Percentiles rank a stretch among this genome's conserved stretches.
Conservation (phyloP, 2,329 filamentous ascomycete genomes). For the Harringtonia lauricola region DNA sequence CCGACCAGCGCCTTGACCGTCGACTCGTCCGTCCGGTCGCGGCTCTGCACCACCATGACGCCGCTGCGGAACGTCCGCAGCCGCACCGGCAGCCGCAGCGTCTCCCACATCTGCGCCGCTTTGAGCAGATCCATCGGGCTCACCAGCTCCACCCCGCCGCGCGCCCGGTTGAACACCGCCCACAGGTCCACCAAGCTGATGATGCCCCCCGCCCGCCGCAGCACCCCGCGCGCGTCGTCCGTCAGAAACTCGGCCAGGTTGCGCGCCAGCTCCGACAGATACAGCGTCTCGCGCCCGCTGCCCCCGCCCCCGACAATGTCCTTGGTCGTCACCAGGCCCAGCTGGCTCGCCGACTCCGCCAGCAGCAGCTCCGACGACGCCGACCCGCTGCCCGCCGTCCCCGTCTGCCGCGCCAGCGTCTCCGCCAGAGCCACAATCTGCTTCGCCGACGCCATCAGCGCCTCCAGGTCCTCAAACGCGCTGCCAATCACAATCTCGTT, state of each 20-base stretch:
- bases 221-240: slow-evolving; percentile 68
- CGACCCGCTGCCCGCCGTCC: slow-evolving; percentile 19
- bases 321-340: slow-evolving; percentile 87
- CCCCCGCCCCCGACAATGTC: slow-evolving; percentile 60
- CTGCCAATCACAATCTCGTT: slow-evolving; percentile 88
- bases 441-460: slow-evolving; percentile 94
- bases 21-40: slow-evolving; percentile 81
- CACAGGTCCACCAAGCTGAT: slow-evolving; percentile 84
- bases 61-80: slow-evolving; percentile 85
- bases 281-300: slow-evolving; percentile 66
- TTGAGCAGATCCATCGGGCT: slow-evolving; percentile 88
- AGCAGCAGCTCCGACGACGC: slow-evolving; percentile 51
- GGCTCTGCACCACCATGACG: slow-evolving; percentile 83
- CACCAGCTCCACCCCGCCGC: slow-evolving; percentile 88
- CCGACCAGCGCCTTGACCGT: slow-evolving; percentile 65
- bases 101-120: slow-evolving; percentile 80
- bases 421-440: slow-evolving; percentile 92
- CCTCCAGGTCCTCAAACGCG: slow-evolving; percentile 92
- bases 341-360: slow-evolving; percentile 70
- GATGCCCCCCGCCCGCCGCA: slow-evolving; percentile 74
- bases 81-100: slow-evolving; percentile 73
- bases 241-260: slow-evolving; percentile 84
- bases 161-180: slow-evolving; percentile 88
- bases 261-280: slow-evolving; percentile 75
- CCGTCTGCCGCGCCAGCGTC: slow-evolving; percentile 59